Percentiles rank a stretch among this genome's conserved stretches.
Evolutionary conservation across 805 yeast genomes (phyloP).

Genomic region (Pichia insulana): DNA sequence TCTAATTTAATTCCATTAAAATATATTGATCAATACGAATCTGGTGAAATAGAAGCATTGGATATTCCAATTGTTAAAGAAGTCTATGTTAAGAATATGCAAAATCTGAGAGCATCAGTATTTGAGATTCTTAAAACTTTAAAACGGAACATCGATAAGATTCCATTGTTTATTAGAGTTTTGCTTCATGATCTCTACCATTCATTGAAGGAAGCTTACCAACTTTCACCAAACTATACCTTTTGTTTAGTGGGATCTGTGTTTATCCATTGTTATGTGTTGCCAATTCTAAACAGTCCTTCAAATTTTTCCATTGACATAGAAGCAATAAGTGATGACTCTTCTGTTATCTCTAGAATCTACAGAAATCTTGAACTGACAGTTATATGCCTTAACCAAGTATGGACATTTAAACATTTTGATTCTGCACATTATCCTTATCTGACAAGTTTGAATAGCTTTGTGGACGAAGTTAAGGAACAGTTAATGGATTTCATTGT

Average conservation of each 20-base stretch:
- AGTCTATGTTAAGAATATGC: slow-evolving; percentile 65
- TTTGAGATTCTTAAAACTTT: slow-evolving; percentile 51
- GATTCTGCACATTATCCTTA: slow-evolving; percentile 46
- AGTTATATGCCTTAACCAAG: slow-evolving; percentile 51
- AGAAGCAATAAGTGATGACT: slow-evolving; percentile 17
- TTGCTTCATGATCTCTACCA: slow-evolving; percentile 38
- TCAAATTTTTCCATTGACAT: slow-evolving; percentile 46
- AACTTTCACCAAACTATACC: slow-evolving; percentile 49
- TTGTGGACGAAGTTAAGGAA: slow-evolving; percentile 43
- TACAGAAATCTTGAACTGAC: slow-evolving; percentile 48
- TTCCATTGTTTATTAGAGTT: slow-evolving; percentile 52
- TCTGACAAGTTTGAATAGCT: slow-evolving; percentile 74
- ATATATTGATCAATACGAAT: slow-evolving; percentile 24
- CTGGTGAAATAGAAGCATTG: slow-evolving; percentile 52
- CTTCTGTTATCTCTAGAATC: slow-evolving; percentile 21
- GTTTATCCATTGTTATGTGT: slow-evolving; percentile 44
- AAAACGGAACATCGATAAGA: slow-evolving; percentile 27
- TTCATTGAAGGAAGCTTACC: slow-evolving; percentile 31
- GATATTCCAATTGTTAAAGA: slow-evolving; percentile 67
- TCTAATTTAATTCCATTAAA: slow-evolving; percentile 18
- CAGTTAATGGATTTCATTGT: slow-evolving; percentile 37
- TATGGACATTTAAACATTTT: slow-evolving; percentile 63
- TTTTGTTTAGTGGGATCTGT: slow-evolving; percentile 63
- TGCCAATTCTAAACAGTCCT: slow-evolving; percentile 40
- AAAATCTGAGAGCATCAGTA: slow-evolving; percentile 61